Percentiles rank a stretch among this genome's conserved stretches.
Conservation (phyloP, 192 early-diverging fungal species). For the Kickxella alabastrina region DNA sequence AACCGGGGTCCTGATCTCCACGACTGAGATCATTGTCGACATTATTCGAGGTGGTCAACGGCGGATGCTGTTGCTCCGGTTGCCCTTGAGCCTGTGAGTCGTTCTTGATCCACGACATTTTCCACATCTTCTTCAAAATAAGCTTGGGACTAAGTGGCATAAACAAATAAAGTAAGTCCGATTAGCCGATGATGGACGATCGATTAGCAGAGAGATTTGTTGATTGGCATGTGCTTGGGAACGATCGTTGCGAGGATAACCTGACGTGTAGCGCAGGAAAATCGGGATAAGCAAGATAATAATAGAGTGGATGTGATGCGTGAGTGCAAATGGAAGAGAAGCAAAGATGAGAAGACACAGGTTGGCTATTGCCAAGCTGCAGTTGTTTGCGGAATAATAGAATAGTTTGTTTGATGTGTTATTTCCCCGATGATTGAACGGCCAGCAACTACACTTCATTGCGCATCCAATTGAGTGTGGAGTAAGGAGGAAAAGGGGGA, state of each 20-base stretch:
- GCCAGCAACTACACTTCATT: neutral
- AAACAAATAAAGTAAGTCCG: no score
- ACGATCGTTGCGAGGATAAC: neutral
- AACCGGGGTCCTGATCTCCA: no score
- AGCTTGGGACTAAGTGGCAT: constrained; percentile 36
- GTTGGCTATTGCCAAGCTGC: neutral
- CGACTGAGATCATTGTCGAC: neutral
- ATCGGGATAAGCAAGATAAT: neutral
- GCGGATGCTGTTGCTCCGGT: neutral
- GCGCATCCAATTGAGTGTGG: constrained; percentile 4
- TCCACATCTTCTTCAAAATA: constrained; percentile 48
- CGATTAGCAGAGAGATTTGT: neutral
- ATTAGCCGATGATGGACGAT: no score
- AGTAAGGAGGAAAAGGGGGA: constrained; percentile 1
- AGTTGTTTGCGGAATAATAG: neutral
- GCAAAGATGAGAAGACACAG: constrained; percentile 3
- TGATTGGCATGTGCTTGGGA: neutral
- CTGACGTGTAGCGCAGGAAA: neutral
- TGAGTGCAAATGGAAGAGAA: constrained; percentile 1
- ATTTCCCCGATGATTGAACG: neutral
- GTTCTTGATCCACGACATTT: constrained; percentile 36
- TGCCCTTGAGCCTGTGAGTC: constrained; percentile 9
- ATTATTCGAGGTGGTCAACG: neutral
- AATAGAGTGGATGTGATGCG: constrained; percentile 1
- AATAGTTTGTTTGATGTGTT: neutral